Evolutionary conservation across 1,284 basidiomycete genomes (phyloP), one percentile per base, ranked within the genome.

Genomic region (Ustilago crameri): DNA sequence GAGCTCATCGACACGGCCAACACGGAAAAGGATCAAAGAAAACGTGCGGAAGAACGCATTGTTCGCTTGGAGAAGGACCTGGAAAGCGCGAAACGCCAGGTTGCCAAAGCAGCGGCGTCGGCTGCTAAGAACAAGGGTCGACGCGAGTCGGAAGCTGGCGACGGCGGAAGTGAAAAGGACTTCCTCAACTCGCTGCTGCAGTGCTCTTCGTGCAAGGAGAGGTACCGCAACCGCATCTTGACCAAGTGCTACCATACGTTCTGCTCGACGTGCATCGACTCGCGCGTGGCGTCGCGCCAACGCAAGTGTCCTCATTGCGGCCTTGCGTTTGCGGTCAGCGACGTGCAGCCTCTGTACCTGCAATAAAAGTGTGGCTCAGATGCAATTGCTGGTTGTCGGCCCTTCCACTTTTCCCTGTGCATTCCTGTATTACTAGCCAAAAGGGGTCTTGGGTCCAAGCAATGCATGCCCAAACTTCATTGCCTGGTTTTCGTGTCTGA

Each of bases 231-330:
- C 67, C 91, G 92, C 34, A 89, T 95, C 60, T 89, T 99, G 75
- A 91, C 90, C 24, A 95, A 95, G 83, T 99, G 95, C 86, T 90
- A 92, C 88, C 95, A 97, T 83, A 93, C 93, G 0, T 95, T 97
- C 84, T 97, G 95, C 86, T 91, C 91, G 82, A 85, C 87, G 22
- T 89, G 95, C 83, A 88, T 98, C 45, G 94, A 97, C 74, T 87
- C 90, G 24, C 90, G 96, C 35, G 89, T 98, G 75, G 86, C 91
- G 48, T 95, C 92, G 26, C 89, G 95, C 65, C 95, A 97, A 84
- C 90, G 95, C 46, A 97, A 97, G 85, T 98, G 95, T 84, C 95
- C 95, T 17, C 90, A 91, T 20, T 98, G 95, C 83, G 91, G 91
- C 69, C 81, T 92, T 37, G 86, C 88, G 1, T 98, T 98, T 85